Percentiles rank a stretch among this genome's conserved stretches.
Conservation (phyloP, 805 yeast genomes). For the Teunomyces cretensis region DNA sequence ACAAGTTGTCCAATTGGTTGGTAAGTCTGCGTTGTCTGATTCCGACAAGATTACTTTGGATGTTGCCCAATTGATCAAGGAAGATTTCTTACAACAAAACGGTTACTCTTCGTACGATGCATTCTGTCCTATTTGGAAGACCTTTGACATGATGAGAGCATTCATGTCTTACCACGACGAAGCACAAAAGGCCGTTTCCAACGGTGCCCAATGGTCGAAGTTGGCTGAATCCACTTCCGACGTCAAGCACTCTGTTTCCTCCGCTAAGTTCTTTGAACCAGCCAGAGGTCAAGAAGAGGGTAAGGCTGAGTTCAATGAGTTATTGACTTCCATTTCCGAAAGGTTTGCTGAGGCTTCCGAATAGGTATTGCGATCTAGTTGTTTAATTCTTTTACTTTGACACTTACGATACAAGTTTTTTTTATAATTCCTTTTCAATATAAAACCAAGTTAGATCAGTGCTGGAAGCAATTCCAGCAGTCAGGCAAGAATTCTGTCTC, state of each 20-base stretch:
- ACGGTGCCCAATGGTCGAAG: constrained; percentile 94
- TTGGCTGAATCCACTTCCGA: constrained; percentile 86
- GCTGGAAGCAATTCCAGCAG: neutral
- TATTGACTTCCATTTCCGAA: constrained; percentile 75
- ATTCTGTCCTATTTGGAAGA: constrained; percentile 99
- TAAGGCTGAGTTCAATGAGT: constrained; percentile 71
- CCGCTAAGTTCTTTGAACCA: constrained; percentile 96
- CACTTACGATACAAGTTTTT: constrained; percentile 1
- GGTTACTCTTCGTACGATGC: constrained; percentile 98
- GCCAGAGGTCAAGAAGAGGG: constrained; percentile 82
- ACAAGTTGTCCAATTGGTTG: constrained; percentile 98
- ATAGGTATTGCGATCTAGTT: constrained; percentile 33
- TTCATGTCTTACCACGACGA: constrained; percentile 91
- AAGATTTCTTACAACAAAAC: constrained; percentile 98
- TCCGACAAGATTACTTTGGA: constrained; percentile 95
- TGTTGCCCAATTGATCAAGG: constrained; percentile 87
- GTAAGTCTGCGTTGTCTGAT: constrained; percentile 96
- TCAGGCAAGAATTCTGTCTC: neutral
- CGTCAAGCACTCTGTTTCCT: constrained; percentile 89
- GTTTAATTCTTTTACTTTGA: constrained; percentile 12
- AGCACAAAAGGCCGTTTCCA: constrained; percentile 94
- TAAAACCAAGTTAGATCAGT: constrained; percentile 3
- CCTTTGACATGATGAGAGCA: constrained; percentile 96
- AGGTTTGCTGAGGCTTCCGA: constrained; percentile 95
- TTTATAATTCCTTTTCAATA: constrained; percentile 9